Percentiles rank a stretch among this genome's conserved stretches.
These are phyloP conservation scores for Russula olivacea DNA, from an alignment of 768 basidiomycete species.

Conservation along the genomic window DNA sequence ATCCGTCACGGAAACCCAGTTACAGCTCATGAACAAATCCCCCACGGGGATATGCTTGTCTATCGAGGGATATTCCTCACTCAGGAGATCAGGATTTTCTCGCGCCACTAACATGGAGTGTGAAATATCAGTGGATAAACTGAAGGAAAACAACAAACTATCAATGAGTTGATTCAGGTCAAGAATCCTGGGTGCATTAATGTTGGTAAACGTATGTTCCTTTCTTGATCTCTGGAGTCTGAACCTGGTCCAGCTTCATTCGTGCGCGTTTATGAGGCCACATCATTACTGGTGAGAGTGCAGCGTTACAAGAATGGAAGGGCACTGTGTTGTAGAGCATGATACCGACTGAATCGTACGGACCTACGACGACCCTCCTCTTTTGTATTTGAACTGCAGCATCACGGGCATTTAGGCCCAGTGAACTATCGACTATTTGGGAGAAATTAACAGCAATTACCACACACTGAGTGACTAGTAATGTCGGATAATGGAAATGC, in stretches of 20 bases:
- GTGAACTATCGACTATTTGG: too few relatives aligned
- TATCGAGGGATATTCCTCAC: constrained; percentile 57
- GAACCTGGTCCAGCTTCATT: constrained; percentile 38
- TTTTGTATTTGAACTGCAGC: constrained; percentile 84
- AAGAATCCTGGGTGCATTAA: constrained; percentile 79
- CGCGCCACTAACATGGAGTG: constrained; percentile 47
- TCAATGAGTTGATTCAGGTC: constrained; percentile 73
- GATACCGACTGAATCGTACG: constrained; percentile 86
- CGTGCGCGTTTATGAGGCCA: constrained; percentile 31
- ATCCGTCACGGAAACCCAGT: constrained; percentile 90
- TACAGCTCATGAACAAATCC: constrained; percentile 87
- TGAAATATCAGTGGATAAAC: not conserved
- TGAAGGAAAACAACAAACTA: constrained; percentile 39
- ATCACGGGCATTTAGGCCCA: constrained; percentile 69
- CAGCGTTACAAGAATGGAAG: not conserved
- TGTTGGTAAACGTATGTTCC: constrained; percentile 66
- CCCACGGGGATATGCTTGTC: constrained; percentile 67
- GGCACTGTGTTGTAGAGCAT: constrained; percentile 89
- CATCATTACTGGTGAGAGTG: not conserved
- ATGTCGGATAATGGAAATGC: too few relatives aligned
- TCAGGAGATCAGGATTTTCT: constrained; percentile 53
- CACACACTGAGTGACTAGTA: too few relatives aligned
- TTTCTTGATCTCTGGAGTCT: constrained; percentile 65
- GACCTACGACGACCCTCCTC: constrained; percentile 82
- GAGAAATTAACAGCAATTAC: too few relatives aligned